Percentiles rank a stretch among this genome's conserved stretches.
Evolutionary conservation across 257 asterid species (phyloP).

Genomic region (Forsythia viridissima): DNA sequence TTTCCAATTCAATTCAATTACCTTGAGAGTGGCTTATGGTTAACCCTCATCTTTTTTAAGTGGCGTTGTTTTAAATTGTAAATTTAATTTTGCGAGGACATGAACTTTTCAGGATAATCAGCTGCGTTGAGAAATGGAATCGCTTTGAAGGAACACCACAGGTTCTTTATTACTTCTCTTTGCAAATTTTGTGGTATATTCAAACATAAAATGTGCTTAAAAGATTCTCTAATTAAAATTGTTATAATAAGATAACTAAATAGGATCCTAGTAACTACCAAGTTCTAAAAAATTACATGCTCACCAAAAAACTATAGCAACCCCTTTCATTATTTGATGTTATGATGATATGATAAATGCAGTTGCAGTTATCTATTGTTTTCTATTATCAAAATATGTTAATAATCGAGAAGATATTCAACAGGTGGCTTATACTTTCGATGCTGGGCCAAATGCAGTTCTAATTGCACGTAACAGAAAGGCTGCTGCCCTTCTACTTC

Average conservation of each 20-base stretch:
- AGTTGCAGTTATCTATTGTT: not conserved
- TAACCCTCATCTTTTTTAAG: not conserved
- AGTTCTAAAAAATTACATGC: no score
- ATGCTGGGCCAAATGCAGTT: slow-evolving; percentile 97
- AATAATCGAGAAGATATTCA: slow-evolving; percentile 1
- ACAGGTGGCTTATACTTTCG: slow-evolving; percentile 94
- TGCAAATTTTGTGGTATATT: not conserved
- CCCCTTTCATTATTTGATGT: no score
- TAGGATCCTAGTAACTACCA: no score
- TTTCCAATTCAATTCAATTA: not conserved
- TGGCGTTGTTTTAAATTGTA: not conserved
- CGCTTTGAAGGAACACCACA: slow-evolving; percentile 85
- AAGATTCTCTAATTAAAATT: not conserved
- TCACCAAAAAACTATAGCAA: not conserved
- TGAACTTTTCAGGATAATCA: slow-evolving; percentile 57
- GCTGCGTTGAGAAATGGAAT: slow-evolving; percentile 79
- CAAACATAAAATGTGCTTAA: not conserved
- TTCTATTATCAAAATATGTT: not conserved
- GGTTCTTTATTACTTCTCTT: slow-evolving; percentile 36
- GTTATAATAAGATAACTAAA: no score
- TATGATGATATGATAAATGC: no score
- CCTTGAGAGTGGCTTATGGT: not conserved
- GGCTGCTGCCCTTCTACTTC: slow-evolving; percentile 63
- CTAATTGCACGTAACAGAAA: slow-evolving; percentile 81
- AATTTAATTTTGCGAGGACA: slow-evolving; percentile 13